Conservation (phyloP, 2,329 filamentous ascomycete species). For the Colletotrichum ledebouriae region DNA sequence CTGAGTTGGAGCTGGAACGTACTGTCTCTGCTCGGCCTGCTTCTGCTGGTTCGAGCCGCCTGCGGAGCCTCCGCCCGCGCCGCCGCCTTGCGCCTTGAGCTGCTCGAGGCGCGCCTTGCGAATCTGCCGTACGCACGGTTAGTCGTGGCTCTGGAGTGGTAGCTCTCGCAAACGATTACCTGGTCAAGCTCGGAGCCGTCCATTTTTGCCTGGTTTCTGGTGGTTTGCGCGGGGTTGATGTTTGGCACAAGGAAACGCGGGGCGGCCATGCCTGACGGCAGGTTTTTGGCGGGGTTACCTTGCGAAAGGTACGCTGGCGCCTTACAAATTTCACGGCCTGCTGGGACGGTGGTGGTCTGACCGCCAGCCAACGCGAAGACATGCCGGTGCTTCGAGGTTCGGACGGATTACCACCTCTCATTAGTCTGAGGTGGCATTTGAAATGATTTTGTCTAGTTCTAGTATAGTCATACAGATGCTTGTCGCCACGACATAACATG, state of each 20-base stretch:
- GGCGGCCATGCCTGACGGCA: conserved; percentile 37
- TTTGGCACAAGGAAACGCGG: conserved; percentile 38
- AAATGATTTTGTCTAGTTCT: neutral
- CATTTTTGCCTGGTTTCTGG: conserved; percentile 48
- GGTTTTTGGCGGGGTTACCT: conserved; percentile 42
- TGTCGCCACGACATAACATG: conserved; percentile 10
- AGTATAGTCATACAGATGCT: conserved; percentile 23
- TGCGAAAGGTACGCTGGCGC: neutral
- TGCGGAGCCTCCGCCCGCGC: conserved; percentile 59
- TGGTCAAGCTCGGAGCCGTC: conserved; percentile 61
- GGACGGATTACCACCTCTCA: neutral
- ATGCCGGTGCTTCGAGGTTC: neutral
- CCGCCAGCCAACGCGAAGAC: neutral
- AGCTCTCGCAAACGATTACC: conserved; percentile 44
- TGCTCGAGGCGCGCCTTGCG: conserved; percentile 93
- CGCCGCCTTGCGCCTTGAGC: conserved; percentile 79
- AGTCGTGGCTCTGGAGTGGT: neutral
- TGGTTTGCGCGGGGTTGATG: conserved; percentile 31
- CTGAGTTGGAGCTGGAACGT: conserved; percentile 34
- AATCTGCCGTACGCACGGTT: conserved; percentile 69
- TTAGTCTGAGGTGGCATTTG: neutral
- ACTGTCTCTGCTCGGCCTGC: conserved; percentile 70
- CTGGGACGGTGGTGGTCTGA: conserved; percentile 2
- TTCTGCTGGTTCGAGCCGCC: conserved; percentile 68
- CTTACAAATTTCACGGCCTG: conserved; percentile 28